phyloP scores from a whole-genome alignment of 75 land plant species.

The Picea sitchensis region DNA sequence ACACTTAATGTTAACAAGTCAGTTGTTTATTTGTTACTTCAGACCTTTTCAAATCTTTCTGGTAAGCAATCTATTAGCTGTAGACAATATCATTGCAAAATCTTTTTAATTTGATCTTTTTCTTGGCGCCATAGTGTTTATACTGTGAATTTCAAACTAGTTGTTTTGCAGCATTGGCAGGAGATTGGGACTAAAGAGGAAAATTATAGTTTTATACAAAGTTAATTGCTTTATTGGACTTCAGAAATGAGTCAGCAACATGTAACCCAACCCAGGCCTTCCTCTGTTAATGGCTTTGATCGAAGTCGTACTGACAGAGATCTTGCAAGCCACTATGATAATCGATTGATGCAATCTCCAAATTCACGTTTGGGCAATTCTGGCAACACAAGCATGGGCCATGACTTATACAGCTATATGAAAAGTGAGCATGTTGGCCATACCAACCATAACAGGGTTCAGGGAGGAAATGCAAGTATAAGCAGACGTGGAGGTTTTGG shows the following conservation, averaged over 20 bases:
- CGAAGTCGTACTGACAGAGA: constrained; percentile 64
- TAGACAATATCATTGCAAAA: neutral
- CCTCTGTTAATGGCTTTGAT: constrained; percentile 55
- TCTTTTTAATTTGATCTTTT: neutral
- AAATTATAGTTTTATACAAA: neutral
- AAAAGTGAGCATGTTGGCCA: neutral
- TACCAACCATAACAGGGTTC: neutral
- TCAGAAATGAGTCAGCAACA: constrained; percentile 52
- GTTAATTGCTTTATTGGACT: constrained; percentile 1
- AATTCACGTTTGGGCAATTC: constrained; percentile 26
- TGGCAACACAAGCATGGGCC: constrained; percentile 24
- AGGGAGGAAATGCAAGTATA: constrained; percentile 13
- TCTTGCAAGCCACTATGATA: constrained; percentile 37
- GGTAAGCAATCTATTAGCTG: neutral
- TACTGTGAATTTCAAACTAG: neutral
- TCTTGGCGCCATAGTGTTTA: neutral
- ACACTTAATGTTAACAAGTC: neutral
- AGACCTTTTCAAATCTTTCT: neutral
- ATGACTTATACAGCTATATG: neutral
- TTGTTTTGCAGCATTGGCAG: neutral
- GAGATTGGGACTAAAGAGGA: neutral
- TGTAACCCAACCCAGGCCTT: constrained; percentile 31
- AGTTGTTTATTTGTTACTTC: neutral
- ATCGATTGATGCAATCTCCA: constrained; percentile 28
- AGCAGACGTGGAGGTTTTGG: constrained; percentile 28